A percentile compares a stretch with the other conserved stretches of the same genome.
These are phyloP conservation scores for Diplodia intermedia DNA, from an alignment of 2,329 filamentous ascomycete genomes.

Conservation along the genomic window DNA sequence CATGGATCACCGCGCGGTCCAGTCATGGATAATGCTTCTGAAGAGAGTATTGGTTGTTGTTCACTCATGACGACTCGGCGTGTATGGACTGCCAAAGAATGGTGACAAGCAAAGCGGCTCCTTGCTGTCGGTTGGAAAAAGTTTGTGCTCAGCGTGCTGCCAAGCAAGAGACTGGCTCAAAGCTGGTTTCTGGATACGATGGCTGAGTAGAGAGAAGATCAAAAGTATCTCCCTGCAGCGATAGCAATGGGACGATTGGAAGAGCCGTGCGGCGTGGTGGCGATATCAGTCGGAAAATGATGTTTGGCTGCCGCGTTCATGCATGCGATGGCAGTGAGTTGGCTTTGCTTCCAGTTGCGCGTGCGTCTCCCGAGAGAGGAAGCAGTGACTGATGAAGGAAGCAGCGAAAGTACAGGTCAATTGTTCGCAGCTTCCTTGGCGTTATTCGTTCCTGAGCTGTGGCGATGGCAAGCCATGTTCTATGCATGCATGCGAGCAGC, in stretches of 20 bases:
- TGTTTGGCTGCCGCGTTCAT: neutral
- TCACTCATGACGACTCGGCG: neutral
- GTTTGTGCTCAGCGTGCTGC: neutral
- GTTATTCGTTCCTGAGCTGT: too few relatives aligned
- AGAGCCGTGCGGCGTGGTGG: neutral
- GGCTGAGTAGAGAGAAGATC: neutral
- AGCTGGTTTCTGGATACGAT: neutral
- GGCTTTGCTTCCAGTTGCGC: neutral
- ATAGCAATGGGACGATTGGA: slow-evolving; percentile 2
- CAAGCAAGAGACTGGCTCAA: neutral
- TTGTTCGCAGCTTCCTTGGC: neutral
- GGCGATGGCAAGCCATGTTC: too few relatives aligned
- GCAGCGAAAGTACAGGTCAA: neutral
- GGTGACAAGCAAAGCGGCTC: neutral
- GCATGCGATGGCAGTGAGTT: neutral
- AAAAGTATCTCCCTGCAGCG: neutral
- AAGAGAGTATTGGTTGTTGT: neutral
- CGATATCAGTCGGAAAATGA: neutral
- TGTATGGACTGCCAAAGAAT: too few relatives aligned
- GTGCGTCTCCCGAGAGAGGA: neutral
- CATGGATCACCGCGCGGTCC: neutral
- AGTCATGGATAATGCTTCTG: neutral
- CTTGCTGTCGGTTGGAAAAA: neutral
- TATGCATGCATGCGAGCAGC: too few relatives aligned
- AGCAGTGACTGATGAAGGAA: neutral